A percentile compares a stretch with the other conserved stretches of the same genome.
These are phyloP conservation scores for Yarrowia galli DNA, from an alignment of 1,139 yeast genomes.

Conservation along the genomic window DNA sequence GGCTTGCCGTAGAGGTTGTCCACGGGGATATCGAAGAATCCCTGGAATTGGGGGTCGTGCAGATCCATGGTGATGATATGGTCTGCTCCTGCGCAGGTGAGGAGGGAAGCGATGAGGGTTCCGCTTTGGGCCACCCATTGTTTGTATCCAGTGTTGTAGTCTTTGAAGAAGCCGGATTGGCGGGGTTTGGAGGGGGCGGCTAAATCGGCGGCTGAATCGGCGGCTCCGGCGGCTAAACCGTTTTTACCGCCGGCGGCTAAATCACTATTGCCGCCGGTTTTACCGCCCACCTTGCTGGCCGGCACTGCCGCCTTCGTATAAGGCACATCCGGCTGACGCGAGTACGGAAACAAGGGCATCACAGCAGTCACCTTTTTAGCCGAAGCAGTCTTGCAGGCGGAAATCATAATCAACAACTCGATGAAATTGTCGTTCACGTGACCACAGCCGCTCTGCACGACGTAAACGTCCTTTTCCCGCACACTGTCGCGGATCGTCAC, in stretches of 20 bases:
- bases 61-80: slow-evolving; percentile 97
- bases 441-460: slow-evolving; percentile 82
- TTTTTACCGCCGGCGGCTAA: too few relatives aligned
- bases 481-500: slow-evolving; percentile 84
- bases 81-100: slow-evolving; percentile 95
- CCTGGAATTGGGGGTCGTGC: slow-evolving; percentile 95
- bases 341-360: slow-evolving; percentile 92
- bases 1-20: slow-evolving; percentile 91
- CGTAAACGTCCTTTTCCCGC: slow-evolving; percentile 92
- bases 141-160: slow-evolving; percentile 70
- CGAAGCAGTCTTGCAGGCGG: slow-evolving; percentile 95
- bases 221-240: too few relatives aligned
- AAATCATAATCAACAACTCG: slow-evolving; percentile 84
- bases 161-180: slow-evolving; percentile 22
- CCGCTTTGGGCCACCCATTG: slow-evolving; percentile 98
- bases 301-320: slow-evolving; percentile 76
- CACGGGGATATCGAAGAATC: slow-evolving; percentile 90
- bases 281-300: slow-evolving; percentile 43
- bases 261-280: background rate
- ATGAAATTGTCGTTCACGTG: slow-evolving; percentile 90
- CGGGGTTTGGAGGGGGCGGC: background rate
- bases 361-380: slow-evolving; percentile 95
- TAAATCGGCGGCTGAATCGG: background rate
- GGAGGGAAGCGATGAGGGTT: slow-evolving; percentile 83
- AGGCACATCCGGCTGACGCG: slow-evolving; percentile 97